Percentiles rank a stretch among this genome's conserved stretches.
Conservation (phyloP, 768 basidiomycete genomes). For the Termitomyces sp. region DNA sequence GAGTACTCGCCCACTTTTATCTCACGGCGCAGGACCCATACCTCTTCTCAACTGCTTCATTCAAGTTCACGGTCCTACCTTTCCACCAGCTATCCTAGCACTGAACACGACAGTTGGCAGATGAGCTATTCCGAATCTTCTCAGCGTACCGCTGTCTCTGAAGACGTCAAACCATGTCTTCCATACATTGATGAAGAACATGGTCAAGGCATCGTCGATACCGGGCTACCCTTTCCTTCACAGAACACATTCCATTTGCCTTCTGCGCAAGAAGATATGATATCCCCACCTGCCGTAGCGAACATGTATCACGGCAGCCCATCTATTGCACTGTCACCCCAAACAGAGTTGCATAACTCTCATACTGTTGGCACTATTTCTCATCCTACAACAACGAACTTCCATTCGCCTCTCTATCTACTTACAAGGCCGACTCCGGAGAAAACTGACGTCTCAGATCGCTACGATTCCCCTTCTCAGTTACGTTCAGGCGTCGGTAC, state of each 20-base stretch:
- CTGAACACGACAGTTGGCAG: neutral
- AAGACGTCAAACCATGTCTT: neutral
- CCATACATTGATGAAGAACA: neutral
- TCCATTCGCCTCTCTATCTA: neutral
- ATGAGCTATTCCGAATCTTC: constrained; percentile 18
- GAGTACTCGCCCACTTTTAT: neutral
- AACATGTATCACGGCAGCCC: neutral
- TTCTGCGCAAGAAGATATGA: neutral
- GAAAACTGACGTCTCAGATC: neutral
- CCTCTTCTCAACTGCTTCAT: neutral
- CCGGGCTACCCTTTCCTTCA: neutral
- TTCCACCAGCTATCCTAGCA: neutral
- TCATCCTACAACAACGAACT: neutral
- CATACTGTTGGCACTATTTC: neutral
- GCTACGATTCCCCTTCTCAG: neutral
- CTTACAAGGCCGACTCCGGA: neutral
- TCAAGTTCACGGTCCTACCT: neutral
- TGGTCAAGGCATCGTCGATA: neutral
- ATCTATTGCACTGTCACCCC: neutral
- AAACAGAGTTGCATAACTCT: neutral
- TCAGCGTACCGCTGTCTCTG: constrained; percentile 13
- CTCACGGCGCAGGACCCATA: neutral
- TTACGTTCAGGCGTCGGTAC: neutral
- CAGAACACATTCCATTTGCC: neutral
- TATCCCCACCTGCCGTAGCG: neutral